phyloP scores from a whole-genome alignment of 805 yeast genomes.

The Candida silvicultrix region DNA sequence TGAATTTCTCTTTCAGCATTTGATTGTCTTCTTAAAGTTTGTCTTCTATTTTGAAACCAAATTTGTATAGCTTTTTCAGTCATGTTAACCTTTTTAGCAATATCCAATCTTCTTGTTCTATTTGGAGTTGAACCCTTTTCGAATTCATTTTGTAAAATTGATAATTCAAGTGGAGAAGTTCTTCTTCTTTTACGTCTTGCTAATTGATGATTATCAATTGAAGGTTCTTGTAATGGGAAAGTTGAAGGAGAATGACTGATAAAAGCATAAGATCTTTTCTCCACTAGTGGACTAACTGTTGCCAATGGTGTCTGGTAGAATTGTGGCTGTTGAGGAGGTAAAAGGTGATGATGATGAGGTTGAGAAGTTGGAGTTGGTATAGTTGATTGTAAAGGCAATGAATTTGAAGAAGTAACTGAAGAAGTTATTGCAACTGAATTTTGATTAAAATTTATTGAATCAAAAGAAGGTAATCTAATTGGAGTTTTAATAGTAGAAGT shows the following conservation, averaged over 20 bases:
- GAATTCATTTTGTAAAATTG: constrained; percentile 77
- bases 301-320: constrained; percentile 1
- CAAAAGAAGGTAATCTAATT: constrained; percentile 21
- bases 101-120: constrained; percentile 64
- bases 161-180: constrained; percentile 82
- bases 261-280: constrained; percentile 61
- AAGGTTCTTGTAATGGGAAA: constrained; percentile 75
- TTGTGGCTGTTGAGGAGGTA: constrained; percentile 7
- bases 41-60: constrained; percentile 97
- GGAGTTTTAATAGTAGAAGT: constrained; percentile 14
- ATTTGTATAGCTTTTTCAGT: constrained; percentile 97
- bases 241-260: constrained; percentile 91
- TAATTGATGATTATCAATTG: constrained; percentile 83
- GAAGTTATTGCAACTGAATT: too few species aligned
- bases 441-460: constrained; percentile 15
- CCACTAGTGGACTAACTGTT: constrained; percentile 16
- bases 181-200: constrained; percentile 95
- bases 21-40: constrained; percentile 57
- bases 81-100: constrained; percentile 82
- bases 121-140: constrained; percentile 75
- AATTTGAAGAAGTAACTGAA: too few species aligned
- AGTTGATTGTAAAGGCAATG: background rate
- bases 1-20: constrained; percentile 23
- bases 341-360: background rate
- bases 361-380: constrained; percentile 3